Percentiles rank a stretch among this genome's conserved stretches.
Conservation (phyloP, 192 early-diverging fungal genomes). For the Entomortierella lignicola region DNA sequence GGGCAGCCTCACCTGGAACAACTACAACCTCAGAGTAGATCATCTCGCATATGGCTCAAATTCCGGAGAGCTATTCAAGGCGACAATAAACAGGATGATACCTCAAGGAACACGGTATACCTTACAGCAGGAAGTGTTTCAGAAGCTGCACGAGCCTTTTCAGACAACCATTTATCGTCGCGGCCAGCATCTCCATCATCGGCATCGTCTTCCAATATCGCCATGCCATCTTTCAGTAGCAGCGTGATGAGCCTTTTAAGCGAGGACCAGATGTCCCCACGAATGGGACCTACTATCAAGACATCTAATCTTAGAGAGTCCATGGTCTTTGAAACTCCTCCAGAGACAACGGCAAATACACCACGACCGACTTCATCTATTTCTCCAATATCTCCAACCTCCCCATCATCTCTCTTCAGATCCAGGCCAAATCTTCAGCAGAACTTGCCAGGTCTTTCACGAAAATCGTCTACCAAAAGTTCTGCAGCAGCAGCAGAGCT, state of each 20-base stretch:
- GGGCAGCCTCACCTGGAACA: neutral
- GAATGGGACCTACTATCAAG: neutral
- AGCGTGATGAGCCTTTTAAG: slow-evolving; percentile 41
- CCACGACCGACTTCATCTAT: slow-evolving; percentile 6
- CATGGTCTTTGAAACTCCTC: slow-evolving; percentile 35
- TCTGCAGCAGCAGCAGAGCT: slow-evolving; percentile 25
- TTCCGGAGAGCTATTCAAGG: slow-evolving; percentile 36
- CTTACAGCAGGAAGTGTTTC: slow-evolving; percentile 13
- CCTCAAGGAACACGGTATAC: slow-evolving; percentile 22
- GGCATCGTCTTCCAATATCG: slow-evolving; percentile 11
- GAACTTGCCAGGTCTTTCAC: slow-evolving; percentile 32
- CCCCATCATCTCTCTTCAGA: neutral
- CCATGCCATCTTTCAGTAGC: slow-evolving; percentile 48
- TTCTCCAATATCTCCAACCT: slow-evolving; percentile 9
- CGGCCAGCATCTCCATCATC: slow-evolving; percentile 22
- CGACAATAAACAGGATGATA: neutral
- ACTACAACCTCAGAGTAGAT: neutral
- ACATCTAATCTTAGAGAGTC: neutral
- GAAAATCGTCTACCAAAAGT: slow-evolving; percentile 39
- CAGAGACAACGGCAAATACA: slow-evolving; percentile 40
- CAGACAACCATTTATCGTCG: slow-evolving; percentile 24
- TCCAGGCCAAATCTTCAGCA: slow-evolving; percentile 6
- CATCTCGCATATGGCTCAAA: slow-evolving; percentile 31
- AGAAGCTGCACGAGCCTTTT: slow-evolving; percentile 12
- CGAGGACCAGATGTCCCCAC: slow-evolving; percentile 33